Evolutionary conservation across 2,329 filamentous ascomycete species (phyloP).

Genomic region (Aspergillus felis): DNA sequence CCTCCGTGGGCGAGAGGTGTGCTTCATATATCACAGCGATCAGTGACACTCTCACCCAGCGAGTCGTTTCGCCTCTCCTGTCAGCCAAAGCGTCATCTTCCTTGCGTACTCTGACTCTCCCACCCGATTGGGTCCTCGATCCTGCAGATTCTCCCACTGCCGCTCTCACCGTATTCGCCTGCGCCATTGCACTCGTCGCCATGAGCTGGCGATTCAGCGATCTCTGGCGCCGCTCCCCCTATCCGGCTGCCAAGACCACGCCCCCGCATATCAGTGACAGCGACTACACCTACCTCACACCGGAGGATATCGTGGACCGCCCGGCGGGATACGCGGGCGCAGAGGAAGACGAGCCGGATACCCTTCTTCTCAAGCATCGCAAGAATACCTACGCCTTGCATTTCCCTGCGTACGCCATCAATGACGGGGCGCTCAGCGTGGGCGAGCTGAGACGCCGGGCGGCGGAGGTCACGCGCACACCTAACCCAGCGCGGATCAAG

Average conservation of each 20-base stretch:
- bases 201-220: conserved; percentile 35
- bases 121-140: conserved; percentile 11
- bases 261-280: conserved; percentile 35
- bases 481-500: conserved; percentile 36
- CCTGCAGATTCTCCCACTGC: conserved; percentile 17
- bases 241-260: conserved; percentile 16
- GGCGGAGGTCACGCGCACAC: conserved; percentile 33
- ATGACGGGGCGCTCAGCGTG: conserved; percentile 42
- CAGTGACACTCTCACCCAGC: conserved; percentile 30
- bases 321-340: conserved; percentile 13
- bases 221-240: conserved; percentile 32
- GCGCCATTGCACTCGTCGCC: conserved; percentile 25
- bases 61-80: conserved; percentile 23
- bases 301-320: conserved; percentile 31
- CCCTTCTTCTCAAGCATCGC: conserved; percentile 42
- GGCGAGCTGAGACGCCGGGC: conserved; percentile 39
- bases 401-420: conserved; percentile 46
- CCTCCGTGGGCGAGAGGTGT: conserved; percentile 40
- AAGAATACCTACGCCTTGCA: conserved; percentile 40
- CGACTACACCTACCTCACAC: conserved; percentile 39
- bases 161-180: conserved; percentile 23
- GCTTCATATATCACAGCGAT: conserved; percentile 36
- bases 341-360: conserved; percentile 39
- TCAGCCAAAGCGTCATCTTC: conserved; percentile 19
- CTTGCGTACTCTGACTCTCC: conserved; percentile 20